Percentiles rank a stretch among this genome's conserved stretches.
These are phyloP conservation scores for Pterocarpus macrocarpus DNA, from an alignment of 306 rosid species.

Conservation along the genomic window DNA sequence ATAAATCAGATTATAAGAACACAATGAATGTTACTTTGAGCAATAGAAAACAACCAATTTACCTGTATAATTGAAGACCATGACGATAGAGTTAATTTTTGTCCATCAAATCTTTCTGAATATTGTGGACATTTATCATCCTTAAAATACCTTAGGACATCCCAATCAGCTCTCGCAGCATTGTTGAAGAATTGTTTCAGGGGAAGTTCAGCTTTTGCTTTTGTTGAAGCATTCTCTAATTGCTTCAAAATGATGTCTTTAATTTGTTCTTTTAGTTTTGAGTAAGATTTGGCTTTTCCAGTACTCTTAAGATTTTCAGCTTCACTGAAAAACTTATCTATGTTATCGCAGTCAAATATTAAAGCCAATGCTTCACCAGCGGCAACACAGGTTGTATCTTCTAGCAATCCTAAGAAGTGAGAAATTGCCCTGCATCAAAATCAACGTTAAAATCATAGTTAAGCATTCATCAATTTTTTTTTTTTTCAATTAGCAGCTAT, in stretches of 20 bases:
- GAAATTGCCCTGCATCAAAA: constrained; percentile 44
- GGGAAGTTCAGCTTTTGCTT: background rate
- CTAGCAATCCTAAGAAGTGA: constrained; percentile 30
- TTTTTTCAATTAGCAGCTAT: too few relatives aligned
- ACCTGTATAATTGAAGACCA: constrained; percentile 59
- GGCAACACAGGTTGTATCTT: constrained; percentile 41
- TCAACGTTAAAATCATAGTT: background rate
- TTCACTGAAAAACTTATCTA: constrained; percentile 42
- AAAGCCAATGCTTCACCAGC: constrained; percentile 54
- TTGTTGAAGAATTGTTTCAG: background rate
- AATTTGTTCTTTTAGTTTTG: constrained; percentile 7
- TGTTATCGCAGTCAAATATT: constrained; percentile 43
- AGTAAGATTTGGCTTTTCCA: background rate
- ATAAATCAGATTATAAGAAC: background rate
- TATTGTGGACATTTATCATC: constrained; percentile 26
- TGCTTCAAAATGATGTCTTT: constrained; percentile 7
- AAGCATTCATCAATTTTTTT: background rate
- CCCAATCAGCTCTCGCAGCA: constrained; percentile 34
- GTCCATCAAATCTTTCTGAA: constrained; percentile 18
- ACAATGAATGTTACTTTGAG: background rate
- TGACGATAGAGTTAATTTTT: constrained; percentile 37
- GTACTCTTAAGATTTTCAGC: background rate
- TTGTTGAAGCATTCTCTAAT: constrained; percentile 18
- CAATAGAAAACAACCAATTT: background rate
- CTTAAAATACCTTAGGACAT: constrained; percentile 35